phyloP scores from a whole-genome alignment of 164 flowering plant species.

The Litsea cubeba region DNA sequence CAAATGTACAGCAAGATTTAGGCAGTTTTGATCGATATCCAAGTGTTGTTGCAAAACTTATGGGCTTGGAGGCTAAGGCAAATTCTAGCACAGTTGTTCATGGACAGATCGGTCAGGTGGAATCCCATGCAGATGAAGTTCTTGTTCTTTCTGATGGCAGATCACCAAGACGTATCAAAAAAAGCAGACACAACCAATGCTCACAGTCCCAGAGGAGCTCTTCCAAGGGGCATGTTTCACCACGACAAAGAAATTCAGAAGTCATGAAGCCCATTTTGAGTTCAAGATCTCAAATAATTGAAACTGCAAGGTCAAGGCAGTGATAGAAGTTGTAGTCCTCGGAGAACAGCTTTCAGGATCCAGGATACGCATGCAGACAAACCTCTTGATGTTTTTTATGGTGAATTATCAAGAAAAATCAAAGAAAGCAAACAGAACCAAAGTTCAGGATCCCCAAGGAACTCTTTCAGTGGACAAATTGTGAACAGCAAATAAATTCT shows the following conservation, averaged over 20 bases:
- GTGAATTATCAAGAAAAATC: constrained; percentile 22
- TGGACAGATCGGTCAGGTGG: constrained; percentile 13
- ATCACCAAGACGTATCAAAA: constrained; percentile 27
- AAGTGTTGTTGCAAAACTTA: constrained; percentile 78
- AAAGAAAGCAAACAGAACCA: constrained; percentile 24
- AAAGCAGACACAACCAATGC: constrained; percentile 19
- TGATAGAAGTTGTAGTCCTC: constrained; percentile 28
- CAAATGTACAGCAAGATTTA: constrained; percentile 17
- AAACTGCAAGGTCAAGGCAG: constrained; percentile 78
- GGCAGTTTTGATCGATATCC: constrained; percentile 39
- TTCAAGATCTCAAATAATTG: constrained; percentile 47
- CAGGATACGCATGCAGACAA: neutral
- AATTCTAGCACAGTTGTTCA: constrained; percentile 23
- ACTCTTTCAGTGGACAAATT: constrained; percentile 21
- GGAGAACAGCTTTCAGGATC: constrained; percentile 12
- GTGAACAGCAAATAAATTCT: constrained; percentile 14
- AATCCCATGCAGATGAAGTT: constrained; percentile 18
- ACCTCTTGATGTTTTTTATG: constrained; percentile 10
- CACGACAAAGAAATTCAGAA: constrained; percentile 20
- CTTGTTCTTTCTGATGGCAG: constrained; percentile 7
- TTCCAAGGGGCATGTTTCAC: constrained; percentile 30
- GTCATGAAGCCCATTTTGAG: constrained; percentile 37
- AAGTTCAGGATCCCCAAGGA: constrained; percentile 33
- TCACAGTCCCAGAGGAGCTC: constrained; percentile 33
- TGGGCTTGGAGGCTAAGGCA: constrained; percentile 73